These are phyloP conservation scores for Tetrahymena malaccensis DNA, from an alignment of 73 alveolate genomes.

Conservation along the genomic window DNA sequence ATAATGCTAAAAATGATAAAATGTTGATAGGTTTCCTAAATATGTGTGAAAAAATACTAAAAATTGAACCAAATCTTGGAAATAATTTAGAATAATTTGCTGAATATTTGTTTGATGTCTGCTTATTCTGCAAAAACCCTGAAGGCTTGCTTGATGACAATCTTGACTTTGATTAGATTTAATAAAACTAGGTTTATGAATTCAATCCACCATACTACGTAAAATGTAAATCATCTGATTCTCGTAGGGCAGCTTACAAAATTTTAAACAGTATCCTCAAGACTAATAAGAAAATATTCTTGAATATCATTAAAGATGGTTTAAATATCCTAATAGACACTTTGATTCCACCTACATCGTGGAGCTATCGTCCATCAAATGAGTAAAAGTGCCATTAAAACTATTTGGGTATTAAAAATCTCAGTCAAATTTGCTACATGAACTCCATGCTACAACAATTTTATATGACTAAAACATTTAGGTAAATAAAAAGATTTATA, in stretches of 20 bases:
- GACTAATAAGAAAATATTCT: neutral
- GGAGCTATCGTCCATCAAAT: slow-evolving; percentile 78
- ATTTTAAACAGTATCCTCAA: neutral
- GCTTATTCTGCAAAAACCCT: slow-evolving; percentile 10
- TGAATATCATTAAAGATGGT: neutral
- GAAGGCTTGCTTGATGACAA: neutral
- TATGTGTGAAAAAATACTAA: slow-evolving; percentile 12
- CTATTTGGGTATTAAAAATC: slow-evolving; percentile 75
- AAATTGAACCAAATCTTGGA: neutral
- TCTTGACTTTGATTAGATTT: neutral
- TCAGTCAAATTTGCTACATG: slow-evolving; percentile 94
- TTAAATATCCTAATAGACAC: slow-evolving; percentile 33
- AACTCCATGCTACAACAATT: slow-evolving; percentile 92
- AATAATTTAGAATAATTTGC: neutral
- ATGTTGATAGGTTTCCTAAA: slow-evolving; percentile 30
- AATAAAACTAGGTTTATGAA: neutral
- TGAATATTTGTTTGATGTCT: slow-evolving; percentile 25
- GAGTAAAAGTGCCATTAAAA: slow-evolving; percentile 48
- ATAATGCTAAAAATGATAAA: slow-evolving; percentile 21
- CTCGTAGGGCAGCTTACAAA: slow-evolving; percentile 45
- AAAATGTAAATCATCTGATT: slow-evolving; percentile 38
- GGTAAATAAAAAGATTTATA: neutral
- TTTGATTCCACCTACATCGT: slow-evolving; percentile 35
- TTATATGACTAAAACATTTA: slow-evolving; percentile 85
- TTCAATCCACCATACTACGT: slow-evolving; percentile 17